Evolutionary conservation across 225 moss, liverwort and hornwort species (phyloP).

Genomic region (Pleurozium schreberi): DNA sequence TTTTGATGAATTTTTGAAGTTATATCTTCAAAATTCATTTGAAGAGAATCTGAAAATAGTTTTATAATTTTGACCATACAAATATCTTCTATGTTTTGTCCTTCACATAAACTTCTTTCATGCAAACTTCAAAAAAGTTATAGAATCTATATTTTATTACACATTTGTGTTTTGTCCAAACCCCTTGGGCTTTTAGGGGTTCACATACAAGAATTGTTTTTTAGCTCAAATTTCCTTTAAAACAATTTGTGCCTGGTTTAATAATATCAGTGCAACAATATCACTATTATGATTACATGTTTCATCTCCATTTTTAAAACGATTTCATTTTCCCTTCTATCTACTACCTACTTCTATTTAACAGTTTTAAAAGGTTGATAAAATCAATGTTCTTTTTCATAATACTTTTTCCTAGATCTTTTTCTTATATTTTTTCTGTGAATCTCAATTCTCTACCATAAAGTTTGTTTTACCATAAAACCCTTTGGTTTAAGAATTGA

Average conservation of each 20-base stretch:
- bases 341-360: background rate
- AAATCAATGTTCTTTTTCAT: background rate
- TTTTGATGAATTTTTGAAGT: too few species aligned
- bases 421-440: too few species aligned
- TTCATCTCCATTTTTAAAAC: background rate
- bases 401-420: background rate
- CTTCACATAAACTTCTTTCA: too few species aligned
- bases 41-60: too few species aligned
- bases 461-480: background rate
- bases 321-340: background rate
- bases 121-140: too few species aligned
- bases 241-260: fast-evolving
- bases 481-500: background rate
- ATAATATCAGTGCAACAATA: fast-evolving
- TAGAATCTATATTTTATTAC: too few species aligned
- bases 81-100: too few species aligned
- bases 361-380: background rate
- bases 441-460: background rate
- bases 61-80: too few species aligned
- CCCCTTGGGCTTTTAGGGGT: too few species aligned
- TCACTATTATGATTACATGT: background rate
- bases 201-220: background rate
- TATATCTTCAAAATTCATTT: too few species aligned
- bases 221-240: background rate
- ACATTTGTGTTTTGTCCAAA: too few species aligned